These are phyloP conservation scores for Juglanconis sp. DNA, from an alignment of 2,329 filamentous ascomycete genomes.

Conservation along the genomic window DNA sequence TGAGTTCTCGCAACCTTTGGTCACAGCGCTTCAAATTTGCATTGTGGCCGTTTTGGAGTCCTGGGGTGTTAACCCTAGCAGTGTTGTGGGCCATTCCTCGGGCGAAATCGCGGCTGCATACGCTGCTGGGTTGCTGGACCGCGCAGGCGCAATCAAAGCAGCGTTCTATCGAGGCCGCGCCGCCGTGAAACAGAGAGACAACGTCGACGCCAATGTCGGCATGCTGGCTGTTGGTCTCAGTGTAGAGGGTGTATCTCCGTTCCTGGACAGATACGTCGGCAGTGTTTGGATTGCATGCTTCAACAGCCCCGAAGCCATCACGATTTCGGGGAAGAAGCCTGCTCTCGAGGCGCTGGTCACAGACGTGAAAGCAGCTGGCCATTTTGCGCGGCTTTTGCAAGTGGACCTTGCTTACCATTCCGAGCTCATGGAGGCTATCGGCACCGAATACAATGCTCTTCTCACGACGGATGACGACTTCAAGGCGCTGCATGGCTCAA, in stretches of 20 bases:
- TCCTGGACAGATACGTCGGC: no score
- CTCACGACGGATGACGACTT: slow-evolving; percentile 3
- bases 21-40: neutral
- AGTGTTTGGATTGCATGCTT: slow-evolving; percentile 7
- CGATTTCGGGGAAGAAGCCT: slow-evolving; percentile 29
- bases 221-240: slow-evolving; percentile 10
- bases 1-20: neutral
- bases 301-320: slow-evolving; percentile 28
- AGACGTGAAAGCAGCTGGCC: slow-evolving; percentile 19
- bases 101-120: slow-evolving; percentile 16
- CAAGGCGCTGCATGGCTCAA: neutral
- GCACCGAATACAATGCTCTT: slow-evolving; percentile 19
- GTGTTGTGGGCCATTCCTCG: slow-evolving; percentile 3
- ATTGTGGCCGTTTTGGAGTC: neutral
- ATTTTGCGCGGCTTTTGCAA: slow-evolving; percentile 27
- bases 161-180: slow-evolving; percentile 1
- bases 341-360: slow-evolving; percentile 22
- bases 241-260: neutral
- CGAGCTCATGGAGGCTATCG: neutral
- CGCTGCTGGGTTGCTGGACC: neutral
- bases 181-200: neutral
- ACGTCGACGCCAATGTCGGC: neutral
- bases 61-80: neutral
- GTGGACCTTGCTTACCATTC: slow-evolving; percentile 28
- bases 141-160: neutral